Evolutionary conservation across 495 filamentous ascomycete species (phyloP).

Genomic region (Aspergillus bridgeri): DNA sequence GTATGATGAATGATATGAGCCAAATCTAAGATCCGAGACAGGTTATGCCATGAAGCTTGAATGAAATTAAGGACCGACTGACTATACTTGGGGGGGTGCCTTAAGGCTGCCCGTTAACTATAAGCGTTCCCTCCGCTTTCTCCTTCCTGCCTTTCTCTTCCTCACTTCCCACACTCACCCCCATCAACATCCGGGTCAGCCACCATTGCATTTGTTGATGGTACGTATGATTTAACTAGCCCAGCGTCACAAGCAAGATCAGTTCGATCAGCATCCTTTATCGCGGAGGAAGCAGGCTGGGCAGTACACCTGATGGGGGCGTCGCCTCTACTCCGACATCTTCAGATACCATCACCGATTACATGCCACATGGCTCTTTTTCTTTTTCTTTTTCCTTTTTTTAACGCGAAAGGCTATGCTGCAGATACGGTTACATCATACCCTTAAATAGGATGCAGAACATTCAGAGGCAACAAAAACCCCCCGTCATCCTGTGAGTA

Average conservation of each 20-base stretch:
- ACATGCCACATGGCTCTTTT: background rate
- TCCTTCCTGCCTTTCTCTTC: conserved; percentile 26
- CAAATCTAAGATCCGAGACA: background rate
- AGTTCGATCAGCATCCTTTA: background rate
- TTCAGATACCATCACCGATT: background rate
- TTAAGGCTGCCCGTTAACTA: too few species aligned
- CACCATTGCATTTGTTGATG: background rate
- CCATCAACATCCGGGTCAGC: background rate
- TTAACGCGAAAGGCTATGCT: background rate
- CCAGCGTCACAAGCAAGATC: background rate
- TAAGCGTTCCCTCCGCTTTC: too few species aligned
- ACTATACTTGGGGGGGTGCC: too few species aligned
- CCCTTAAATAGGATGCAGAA: background rate
- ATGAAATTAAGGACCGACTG: background rate
- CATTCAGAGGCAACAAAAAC: background rate
- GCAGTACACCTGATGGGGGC: background rate
- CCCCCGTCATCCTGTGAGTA: background rate
- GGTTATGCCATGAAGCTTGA: conserved; percentile 1
- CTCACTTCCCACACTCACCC: background rate
- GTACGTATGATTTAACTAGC: background rate
- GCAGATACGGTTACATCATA: background rate
- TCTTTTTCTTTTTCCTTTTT: too few species aligned
- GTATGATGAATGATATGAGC: conserved; percentile 1
- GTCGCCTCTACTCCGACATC: background rate
- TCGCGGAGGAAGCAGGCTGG: background rate